These are phyloP conservation scores for Lophiostoma macrostomum DNA, from an alignment of 495 filamentous ascomycete species.

Conservation along the genomic window DNA sequence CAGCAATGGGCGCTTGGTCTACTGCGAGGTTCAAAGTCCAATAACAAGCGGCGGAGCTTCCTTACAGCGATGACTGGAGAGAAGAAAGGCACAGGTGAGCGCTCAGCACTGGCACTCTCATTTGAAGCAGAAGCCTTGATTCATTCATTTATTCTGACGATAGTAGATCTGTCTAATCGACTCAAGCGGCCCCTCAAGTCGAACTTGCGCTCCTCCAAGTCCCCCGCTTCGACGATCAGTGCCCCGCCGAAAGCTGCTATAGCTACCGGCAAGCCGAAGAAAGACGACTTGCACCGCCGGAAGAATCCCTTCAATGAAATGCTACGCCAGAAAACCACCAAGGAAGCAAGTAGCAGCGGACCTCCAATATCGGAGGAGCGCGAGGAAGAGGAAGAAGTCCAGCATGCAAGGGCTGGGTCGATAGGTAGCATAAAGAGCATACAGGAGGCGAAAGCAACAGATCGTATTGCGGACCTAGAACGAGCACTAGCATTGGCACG, in stretches of 20 bases:
- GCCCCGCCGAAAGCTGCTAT: constrained; percentile 28
- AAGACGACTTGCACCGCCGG: constrained; percentile 29
- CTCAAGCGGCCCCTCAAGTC: constrained; percentile 23
- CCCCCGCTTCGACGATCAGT: constrained; percentile 16
- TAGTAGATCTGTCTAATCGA: constrained; percentile 23
- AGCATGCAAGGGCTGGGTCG: constrained; percentile 1
- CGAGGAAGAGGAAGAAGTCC: neutral
- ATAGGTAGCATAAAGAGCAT: constrained; percentile 14
- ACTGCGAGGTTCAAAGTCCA: too few relatives aligned
- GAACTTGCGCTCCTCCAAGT: constrained; percentile 12
- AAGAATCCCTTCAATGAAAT: constrained; percentile 31
- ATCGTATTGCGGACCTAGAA: constrained; percentile 27
- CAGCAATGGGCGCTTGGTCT: too few relatives aligned
- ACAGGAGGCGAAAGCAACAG: constrained; percentile 7
- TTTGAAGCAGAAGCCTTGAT: too few relatives aligned
- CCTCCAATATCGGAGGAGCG: constrained; percentile 8
- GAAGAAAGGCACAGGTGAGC: constrained; percentile 24
- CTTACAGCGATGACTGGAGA: constrained; percentile 5
- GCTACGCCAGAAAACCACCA: constrained; percentile 14
- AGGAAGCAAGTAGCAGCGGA: constrained; percentile 4
- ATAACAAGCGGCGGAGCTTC: neutral
- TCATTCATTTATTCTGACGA: neutral
- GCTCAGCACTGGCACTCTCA: neutral
- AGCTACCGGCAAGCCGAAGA: constrained; percentile 20
- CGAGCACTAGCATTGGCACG: constrained; percentile 17